Percentiles rank a stretch among this genome's conserved stretches.
Conservation (phyloP, 23 red algal genomes). For the Gracilaria domingensis region DNA sequence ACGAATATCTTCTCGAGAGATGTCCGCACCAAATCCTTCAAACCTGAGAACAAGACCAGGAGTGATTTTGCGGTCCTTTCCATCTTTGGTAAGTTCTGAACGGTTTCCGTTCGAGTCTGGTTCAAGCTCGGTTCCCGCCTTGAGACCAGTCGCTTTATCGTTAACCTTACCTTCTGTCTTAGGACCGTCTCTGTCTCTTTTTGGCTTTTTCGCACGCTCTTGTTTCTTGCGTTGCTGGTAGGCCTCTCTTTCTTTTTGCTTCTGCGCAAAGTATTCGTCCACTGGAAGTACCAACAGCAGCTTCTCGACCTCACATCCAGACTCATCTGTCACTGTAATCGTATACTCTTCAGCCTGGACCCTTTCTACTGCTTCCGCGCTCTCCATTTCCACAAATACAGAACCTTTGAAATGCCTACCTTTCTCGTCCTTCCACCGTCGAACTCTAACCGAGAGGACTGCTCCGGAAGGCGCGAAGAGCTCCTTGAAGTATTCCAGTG, state of each 20-base stretch:
- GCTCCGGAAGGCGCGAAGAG: constrained; percentile 83
- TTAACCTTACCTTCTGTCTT: not conserved
- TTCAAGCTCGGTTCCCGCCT: not conserved
- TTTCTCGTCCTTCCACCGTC: constrained; percentile 64
- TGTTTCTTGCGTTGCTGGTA: constrained; percentile 18
- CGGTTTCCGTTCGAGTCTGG: not conserved
- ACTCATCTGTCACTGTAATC: constrained; percentile 23
- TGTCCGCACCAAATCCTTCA: constrained; percentile 68
- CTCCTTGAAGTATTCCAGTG: constrained; percentile 74
- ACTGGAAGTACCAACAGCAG: constrained; percentile 29
- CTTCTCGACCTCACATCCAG: constrained; percentile 45
- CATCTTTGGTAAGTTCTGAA: not conserved
- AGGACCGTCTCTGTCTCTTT: not conserved
- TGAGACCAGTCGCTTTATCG: not conserved
- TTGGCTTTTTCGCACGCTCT: constrained; percentile 24
- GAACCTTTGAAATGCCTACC: constrained; percentile 83
- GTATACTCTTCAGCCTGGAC: constrained; percentile 75
- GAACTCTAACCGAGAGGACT: constrained; percentile 80
- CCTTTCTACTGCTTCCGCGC: constrained; percentile 75
- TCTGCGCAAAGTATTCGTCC: constrained; percentile 45
- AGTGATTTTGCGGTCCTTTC: constrained; percentile 52
- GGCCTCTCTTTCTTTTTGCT: constrained; percentile 42
- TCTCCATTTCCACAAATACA: constrained; percentile 93
- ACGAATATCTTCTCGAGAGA: constrained; percentile 86
- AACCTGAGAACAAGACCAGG: constrained; percentile 85